Percentiles rank a stretch among this genome's conserved stretches.
Evolutionary conservation across 148 eudicot genomes (phyloP).

Genomic region (Vaccinium corymbosum): DNA sequence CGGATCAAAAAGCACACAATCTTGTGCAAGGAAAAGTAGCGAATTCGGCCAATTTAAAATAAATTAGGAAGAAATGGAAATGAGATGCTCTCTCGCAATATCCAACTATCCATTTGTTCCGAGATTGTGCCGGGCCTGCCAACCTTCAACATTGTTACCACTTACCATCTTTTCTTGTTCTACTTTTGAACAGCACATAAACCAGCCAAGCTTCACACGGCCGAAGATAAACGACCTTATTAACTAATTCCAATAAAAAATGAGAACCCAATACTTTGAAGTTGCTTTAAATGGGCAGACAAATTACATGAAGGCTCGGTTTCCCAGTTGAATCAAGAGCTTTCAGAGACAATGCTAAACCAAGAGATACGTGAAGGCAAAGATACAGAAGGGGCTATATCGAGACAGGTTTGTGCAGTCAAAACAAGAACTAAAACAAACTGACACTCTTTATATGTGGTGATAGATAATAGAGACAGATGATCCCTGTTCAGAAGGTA

Average conservation of each 20-base stretch:
- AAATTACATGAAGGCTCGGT: background rate
- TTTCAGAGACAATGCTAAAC: background rate
- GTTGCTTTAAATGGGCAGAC: background rate
- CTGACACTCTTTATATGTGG: background rate
- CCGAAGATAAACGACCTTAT: background rate
- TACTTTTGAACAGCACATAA: background rate
- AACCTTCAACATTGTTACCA: background rate
- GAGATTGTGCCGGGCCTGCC: background rate
- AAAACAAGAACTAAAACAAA: background rate
- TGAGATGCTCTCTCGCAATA: background rate
- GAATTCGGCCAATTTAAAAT: slow-evolving; percentile 1
- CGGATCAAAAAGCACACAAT: background rate
- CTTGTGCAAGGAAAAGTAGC: background rate
- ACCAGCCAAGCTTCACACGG: background rate
- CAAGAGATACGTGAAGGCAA: background rate
- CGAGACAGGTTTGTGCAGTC: background rate
- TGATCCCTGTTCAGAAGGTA: background rate
- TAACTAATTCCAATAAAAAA: background rate
- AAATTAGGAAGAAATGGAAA: background rate
- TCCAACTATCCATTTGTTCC: background rate
- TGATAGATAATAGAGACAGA: background rate
- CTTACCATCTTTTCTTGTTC: background rate
- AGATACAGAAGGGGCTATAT: background rate
- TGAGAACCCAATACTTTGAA: background rate
- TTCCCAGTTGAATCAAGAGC: slow-evolving; percentile 12